Evolutionary conservation across 108 stramenopile genomes (phyloP).

Genomic region (Pseudonitzschia delicatissima): DNA sequence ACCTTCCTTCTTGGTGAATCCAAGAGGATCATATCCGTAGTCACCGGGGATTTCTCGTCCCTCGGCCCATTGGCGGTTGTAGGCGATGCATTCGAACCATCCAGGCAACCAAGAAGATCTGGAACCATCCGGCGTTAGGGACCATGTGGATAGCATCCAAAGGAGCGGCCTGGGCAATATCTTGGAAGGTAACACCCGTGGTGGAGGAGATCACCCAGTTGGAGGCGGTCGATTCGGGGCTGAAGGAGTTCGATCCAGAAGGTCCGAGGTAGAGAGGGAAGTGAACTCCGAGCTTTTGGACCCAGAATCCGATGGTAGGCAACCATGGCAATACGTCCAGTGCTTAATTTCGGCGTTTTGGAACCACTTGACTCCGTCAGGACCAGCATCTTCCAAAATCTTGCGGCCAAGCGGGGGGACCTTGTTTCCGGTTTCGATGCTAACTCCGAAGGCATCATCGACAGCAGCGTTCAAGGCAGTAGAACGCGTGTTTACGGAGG

Average conservation of each 20-base stretch:
- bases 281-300: conserved; percentile 69
- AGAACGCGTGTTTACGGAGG: conserved; percentile 9
- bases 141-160: conserved; percentile 69
- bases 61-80: conserved; percentile 62
- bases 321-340: conserved; percentile 74
- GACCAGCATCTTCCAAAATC: conserved; percentile 66
- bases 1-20: conserved; percentile 70
- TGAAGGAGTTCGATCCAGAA: conserved; percentile 66
- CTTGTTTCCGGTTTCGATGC: conserved; percentile 73
- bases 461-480: conserved; percentile 33
- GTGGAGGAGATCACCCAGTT: conserved; percentile 55
- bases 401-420: conserved; percentile 65
- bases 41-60: conserved; percentile 59
- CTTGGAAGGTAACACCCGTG: conserved; percentile 61
- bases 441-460: conserved; percentile 66
- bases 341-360: conserved; percentile 80
- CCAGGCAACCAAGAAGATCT: conserved; percentile 65
- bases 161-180: conserved; percentile 60
- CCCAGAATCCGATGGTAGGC: conserved; percentile 75
- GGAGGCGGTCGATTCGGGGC: conserved; percentile 45
- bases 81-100: conserved; percentile 65
- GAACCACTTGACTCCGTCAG: conserved; percentile 73
- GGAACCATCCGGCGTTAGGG: conserved; percentile 60
- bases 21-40: conserved; percentile 81
- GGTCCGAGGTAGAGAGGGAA: conserved; percentile 75